A percentile compares a stretch with the other conserved stretches of the same genome.
Evolutionary conservation across 345 rosid species (phyloP).

Genomic region (Anacardium occidentale): DNA sequence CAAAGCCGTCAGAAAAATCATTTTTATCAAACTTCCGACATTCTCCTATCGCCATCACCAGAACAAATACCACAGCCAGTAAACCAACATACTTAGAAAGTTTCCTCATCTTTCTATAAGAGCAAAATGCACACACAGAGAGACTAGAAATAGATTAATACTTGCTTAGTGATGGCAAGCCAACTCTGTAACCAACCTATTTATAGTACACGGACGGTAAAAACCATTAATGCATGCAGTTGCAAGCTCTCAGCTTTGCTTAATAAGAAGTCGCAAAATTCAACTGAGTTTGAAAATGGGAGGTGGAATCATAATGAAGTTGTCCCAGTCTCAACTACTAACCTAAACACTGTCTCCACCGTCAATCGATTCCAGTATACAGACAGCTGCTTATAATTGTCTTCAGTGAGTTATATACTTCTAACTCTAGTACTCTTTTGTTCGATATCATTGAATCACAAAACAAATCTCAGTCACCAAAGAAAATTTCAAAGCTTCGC

Average conservation of each 20-base stretch:
- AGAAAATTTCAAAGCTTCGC: background rate
- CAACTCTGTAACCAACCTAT: background rate
- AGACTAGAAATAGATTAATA: background rate
- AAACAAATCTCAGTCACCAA: background rate
- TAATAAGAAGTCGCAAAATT: constrained; percentile 17
- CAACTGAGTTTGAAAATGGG: constrained; percentile 19
- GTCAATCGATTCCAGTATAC: background rate
- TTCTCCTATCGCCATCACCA: constrained; percentile 38
- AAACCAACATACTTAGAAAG: constrained; percentile 17
- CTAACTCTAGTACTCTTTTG: background rate
- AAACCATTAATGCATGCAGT: constrained; percentile 23
- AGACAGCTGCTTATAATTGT: background rate
- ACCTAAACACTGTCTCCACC: constrained; percentile 4
- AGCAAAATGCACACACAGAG: no score
- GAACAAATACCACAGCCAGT: constrained; percentile 22
- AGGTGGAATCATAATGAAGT: constrained; percentile 18
- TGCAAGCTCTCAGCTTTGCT: background rate
- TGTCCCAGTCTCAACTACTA: constrained; percentile 25
- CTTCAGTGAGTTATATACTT: background rate
- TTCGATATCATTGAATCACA: background rate
- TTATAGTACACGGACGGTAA: background rate
- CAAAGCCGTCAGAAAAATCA: background rate
- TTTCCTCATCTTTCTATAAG: constrained; percentile 28
- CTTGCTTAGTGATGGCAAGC: background rate
- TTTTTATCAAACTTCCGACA: constrained; percentile 34